These are phyloP conservation scores for Tetrapisispora iriomotensis DNA, from an alignment of 805 yeast species.

Conservation along the genomic window DNA sequence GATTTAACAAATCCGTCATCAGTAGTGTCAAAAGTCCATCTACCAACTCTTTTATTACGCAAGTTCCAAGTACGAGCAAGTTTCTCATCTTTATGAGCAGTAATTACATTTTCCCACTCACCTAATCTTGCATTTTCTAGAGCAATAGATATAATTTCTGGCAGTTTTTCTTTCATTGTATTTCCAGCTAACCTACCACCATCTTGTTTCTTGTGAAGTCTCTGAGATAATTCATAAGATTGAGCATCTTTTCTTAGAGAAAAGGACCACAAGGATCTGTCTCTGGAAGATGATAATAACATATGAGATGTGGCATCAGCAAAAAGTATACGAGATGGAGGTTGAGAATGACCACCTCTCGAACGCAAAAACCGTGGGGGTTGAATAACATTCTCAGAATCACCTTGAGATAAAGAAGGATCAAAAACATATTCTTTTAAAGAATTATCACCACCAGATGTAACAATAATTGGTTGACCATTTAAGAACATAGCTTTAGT, in stretches of 20 bases:
- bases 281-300: slow-evolving; percentile 77
- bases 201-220: slow-evolving; percentile 37
- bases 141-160: slow-evolving; percentile 64
- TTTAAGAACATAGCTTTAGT: slow-evolving; percentile 63
- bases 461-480: slow-evolving; percentile 85
- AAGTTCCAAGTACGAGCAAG: slow-evolving; percentile 91
- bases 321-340: slow-evolving; percentile 68
- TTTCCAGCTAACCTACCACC: slow-evolving; percentile 50
- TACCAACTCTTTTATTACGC: slow-evolving; percentile 68
- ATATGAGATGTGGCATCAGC: slow-evolving; percentile 77
- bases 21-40: slow-evolving; percentile 56
- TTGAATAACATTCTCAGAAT: slow-evolving; percentile 47
- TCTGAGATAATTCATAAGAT: slow-evolving; percentile 85
- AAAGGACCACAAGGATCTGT: slow-evolving; percentile 80
- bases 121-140: slow-evolving; percentile 68
- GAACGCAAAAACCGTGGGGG: slow-evolving; percentile 90
- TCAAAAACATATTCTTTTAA: slow-evolving; percentile 89
- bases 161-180: slow-evolving; percentile 56
- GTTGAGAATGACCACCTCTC: slow-evolving; percentile 95
- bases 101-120: slow-evolving; percentile 88
- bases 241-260: slow-evolving; percentile 94
- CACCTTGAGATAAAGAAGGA: slow-evolving; percentile 61
- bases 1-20: slow-evolving; percentile 70
- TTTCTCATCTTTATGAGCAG: slow-evolving; percentile 75
- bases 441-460: slow-evolving; percentile 85